Evolutionary conservation across 2,329 filamentous ascomycete genomes (phyloP).

Genomic region (Fusarium buxicola): DNA sequence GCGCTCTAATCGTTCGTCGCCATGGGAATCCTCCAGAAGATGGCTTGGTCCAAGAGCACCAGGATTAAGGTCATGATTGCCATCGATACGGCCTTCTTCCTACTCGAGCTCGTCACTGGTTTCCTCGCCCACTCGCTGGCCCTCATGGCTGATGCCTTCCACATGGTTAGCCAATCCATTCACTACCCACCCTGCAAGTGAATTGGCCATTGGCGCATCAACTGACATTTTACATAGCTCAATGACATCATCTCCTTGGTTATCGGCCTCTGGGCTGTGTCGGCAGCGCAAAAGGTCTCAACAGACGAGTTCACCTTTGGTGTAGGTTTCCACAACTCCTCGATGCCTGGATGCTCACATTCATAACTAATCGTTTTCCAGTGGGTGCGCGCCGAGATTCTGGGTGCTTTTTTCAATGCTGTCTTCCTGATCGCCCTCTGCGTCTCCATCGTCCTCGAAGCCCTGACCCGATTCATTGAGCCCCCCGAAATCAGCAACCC

Average conservation of each 20-base stretch:
- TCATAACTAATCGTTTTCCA: constrained; percentile 53
- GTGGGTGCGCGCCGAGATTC: constrained; percentile 97
- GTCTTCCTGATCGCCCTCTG: constrained; percentile 97
- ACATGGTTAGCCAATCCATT: constrained; percentile 76
- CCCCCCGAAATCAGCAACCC: constrained; percentile 89
- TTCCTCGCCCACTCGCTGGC: constrained; percentile 92
- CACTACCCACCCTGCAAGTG: not conserved
- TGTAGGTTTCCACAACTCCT: constrained; percentile 61
- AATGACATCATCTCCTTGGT: constrained; percentile 97
- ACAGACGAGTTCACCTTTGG: constrained; percentile 97
- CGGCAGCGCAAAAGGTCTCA: constrained; percentile 83
- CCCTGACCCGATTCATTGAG: constrained; percentile 90
- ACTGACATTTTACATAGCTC: constrained; percentile 63
- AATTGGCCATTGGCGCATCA: constrained; percentile 10
- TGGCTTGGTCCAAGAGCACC: constrained; percentile 92
- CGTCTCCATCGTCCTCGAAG: constrained; percentile 95
- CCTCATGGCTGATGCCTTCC: constrained; percentile 95
- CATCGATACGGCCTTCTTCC: constrained; percentile 90
- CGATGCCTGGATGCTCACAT: not conserved
- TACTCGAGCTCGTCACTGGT: constrained; percentile 87
- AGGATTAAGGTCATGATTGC: constrained; percentile 92
- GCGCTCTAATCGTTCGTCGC: constrained; percentile 24
- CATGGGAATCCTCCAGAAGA: constrained; percentile 57
- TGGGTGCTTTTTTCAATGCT: constrained; percentile 96
- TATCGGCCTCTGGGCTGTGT: constrained; percentile 95